A percentile compares a stretch with the other conserved stretches of the same genome.
These are phyloP conservation scores for Zizania latifolia DNA, from an alignment of 176 grass and related monocot genomes.

Conservation along the genomic window DNA sequence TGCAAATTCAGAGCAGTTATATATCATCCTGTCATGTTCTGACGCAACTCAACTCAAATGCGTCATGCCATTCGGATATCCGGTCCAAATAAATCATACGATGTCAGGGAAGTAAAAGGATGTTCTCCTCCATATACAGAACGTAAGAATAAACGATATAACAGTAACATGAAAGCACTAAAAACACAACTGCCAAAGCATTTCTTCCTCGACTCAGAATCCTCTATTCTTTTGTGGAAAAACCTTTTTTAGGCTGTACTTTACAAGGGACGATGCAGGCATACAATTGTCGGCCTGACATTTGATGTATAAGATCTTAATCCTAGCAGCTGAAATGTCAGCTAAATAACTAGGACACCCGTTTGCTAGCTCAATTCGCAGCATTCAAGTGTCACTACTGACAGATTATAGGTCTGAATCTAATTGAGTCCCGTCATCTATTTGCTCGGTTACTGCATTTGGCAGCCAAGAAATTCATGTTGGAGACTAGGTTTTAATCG, in stretches of 20 bases:
- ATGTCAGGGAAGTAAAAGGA: not conserved
- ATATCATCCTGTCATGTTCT: not conserved
- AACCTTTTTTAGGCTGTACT: not conserved
- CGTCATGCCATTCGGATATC: not conserved
- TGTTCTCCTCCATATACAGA: not conserved
- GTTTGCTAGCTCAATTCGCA: not conserved
- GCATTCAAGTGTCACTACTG: not conserved
- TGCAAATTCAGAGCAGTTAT: not conserved
- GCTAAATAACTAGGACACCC: not conserved
- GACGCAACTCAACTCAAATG: not conserved
- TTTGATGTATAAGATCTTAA: not conserved
- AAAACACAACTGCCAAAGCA: not conserved
- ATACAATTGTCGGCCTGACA: not conserved
- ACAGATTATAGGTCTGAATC: not conserved
- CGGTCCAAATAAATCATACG: not conserved
- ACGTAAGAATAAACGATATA: not conserved
- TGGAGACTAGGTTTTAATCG: not conserved
- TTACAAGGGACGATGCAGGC: conserved; percentile 5
- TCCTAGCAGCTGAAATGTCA: conserved; percentile 4
- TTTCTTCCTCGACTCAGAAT: not conserved
- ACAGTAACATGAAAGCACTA: not conserved
- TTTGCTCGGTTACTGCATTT: not conserved
- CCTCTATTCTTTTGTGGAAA: not conserved
- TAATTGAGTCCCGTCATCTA: not conserved
- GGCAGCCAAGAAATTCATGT: not conserved